phyloP scores from a whole-genome alignment of 148 eudicot species.

The Oxyria digyna region DNA sequence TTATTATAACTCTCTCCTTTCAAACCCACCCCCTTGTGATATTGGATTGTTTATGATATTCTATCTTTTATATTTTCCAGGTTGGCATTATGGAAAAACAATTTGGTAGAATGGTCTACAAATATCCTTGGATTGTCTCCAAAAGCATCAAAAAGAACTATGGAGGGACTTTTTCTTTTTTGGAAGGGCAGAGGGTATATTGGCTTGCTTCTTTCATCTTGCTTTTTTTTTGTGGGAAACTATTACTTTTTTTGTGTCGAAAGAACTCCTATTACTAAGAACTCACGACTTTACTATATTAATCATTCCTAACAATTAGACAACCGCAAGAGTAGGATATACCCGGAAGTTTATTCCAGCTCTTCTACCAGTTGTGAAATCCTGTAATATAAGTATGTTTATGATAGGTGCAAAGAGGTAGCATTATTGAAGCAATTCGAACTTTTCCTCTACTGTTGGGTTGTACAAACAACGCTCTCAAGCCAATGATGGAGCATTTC shows the following conservation, averaged over 20 bases:
- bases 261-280: no score
- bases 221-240: not conserved
- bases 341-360: not conserved
- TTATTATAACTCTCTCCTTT: not conserved
- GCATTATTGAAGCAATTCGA: constrained; percentile 38
- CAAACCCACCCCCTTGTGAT: not conserved
- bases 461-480: constrained; percentile 43
- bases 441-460: constrained; percentile 75
- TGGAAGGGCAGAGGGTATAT: constrained; percentile 56
- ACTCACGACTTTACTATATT: no score
- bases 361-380: not conserved
- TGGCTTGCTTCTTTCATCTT: not conserved
- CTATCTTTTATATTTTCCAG: constrained; percentile 21
- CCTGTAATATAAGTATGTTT: not conserved
- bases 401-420: constrained; percentile 47
- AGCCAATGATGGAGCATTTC: constrained; percentile 47
- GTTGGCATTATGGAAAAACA: constrained; percentile 28
- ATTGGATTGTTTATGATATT: not conserved
- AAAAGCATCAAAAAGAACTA: constrained; percentile 47
- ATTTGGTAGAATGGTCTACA: constrained; percentile 46
- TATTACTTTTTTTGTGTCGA: not conserved
- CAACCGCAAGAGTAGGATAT: no score
- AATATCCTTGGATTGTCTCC: constrained; percentile 88
- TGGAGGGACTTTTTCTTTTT: constrained; percentile 30
- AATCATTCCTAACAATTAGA: no score